A percentile compares a stretch with the other conserved stretches of the same genome.
phyloP scores from a whole-genome alignment of 2,329 filamentous ascomycete species.

The Talaromyces sp. region DNA sequence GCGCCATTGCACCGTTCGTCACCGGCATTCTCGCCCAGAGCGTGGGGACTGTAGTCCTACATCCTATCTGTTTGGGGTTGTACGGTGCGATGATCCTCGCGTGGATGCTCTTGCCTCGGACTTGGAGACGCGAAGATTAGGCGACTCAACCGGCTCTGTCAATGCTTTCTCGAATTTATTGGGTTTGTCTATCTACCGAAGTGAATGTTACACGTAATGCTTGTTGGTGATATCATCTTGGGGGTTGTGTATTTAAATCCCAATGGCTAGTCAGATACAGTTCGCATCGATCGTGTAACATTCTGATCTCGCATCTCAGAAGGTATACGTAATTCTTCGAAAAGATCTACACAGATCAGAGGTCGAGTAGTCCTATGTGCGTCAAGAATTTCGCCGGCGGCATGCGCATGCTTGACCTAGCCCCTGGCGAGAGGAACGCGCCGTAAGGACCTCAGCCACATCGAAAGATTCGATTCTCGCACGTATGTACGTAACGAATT shows the following conservation, averaged over 20 bases:
- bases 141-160: background rate
- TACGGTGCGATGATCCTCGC: constrained; percentile 53
- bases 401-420: background rate
- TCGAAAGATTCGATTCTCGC: background rate
- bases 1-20: constrained; percentile 45
- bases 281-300: background rate
- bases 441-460: constrained; percentile 4
- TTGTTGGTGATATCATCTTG: background rate
- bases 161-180: too few relatives aligned
- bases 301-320: background rate
- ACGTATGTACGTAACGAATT: background rate
- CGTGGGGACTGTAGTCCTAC: constrained; percentile 47
- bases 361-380: background rate
- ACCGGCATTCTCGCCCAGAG: constrained; percentile 48
- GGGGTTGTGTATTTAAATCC: background rate
- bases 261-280: background rate
- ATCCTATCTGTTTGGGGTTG: constrained; percentile 54
- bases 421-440: constrained; percentile 1
- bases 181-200: background rate
- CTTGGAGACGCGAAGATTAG: constrained; percentile 50
- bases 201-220: background rate
- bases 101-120: constrained; percentile 51
- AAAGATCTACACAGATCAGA: background rate
- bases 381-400: constrained; percentile 1
- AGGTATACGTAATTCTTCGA: background rate